Evolutionary conservation across 2,329 filamentous ascomycete species (phyloP).

Genomic region (Sclerotinia trifoliorum): DNA sequence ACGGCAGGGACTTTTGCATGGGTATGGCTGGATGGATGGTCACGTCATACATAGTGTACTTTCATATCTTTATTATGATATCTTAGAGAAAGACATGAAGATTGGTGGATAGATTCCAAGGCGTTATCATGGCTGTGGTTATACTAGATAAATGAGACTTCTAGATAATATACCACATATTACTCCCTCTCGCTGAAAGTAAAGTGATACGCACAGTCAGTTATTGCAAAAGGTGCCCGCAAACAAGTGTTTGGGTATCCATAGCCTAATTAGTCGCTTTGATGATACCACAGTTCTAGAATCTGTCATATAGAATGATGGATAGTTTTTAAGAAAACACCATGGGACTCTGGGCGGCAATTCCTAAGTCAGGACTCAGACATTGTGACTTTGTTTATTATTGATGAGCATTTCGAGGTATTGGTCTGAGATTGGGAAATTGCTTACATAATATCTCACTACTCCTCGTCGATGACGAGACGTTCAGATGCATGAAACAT

Average conservation of each 20-base stretch:
- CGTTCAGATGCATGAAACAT: not conserved
- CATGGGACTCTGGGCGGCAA: too few relatives aligned
- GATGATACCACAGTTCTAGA: too few relatives aligned
- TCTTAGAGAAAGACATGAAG: conserved; percentile 2
- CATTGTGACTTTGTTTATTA: too few relatives aligned
- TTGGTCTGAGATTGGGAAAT: too few relatives aligned
- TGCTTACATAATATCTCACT: too few relatives aligned
- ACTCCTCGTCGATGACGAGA: not conserved
- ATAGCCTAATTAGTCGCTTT: not conserved
- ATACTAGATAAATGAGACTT: not conserved
- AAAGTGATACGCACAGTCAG: not conserved
- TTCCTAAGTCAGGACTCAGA: too few relatives aligned
- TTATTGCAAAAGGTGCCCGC: not conserved
- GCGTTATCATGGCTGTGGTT: conserved; percentile 18
- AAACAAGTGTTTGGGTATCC: conserved; percentile 3
- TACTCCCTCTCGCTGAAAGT: not conserved
- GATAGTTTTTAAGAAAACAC: too few relatives aligned
- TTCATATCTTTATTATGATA: conserved; percentile 1
- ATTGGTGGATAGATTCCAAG: conserved; percentile 4
- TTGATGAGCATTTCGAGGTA: too few relatives aligned
- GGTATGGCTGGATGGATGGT: conserved; percentile 12
- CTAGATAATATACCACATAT: conserved; percentile 1
- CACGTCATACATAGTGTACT: not conserved
- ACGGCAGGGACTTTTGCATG: conserved; percentile 5
- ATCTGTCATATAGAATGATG: not conserved